These are phyloP conservation scores for Penicillium sp. DNA, from an alignment of 2,329 filamentous ascomycete genomes.

Conservation along the genomic window DNA sequence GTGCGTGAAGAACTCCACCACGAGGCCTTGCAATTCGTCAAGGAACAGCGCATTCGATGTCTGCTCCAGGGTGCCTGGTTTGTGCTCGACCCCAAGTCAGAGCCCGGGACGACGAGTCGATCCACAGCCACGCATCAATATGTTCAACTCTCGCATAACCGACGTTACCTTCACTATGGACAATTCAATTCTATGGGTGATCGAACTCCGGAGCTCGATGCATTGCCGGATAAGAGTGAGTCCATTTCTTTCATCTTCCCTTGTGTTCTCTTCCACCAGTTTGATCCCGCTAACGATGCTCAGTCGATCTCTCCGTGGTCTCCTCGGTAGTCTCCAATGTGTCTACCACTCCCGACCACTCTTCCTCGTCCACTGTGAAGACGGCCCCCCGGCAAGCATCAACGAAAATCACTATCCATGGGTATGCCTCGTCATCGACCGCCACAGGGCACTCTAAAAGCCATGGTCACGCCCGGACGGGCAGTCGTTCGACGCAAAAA, in stretches of 20 bases:
- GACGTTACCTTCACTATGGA: slow-evolving; percentile 81
- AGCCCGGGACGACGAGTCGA: slow-evolving; percentile 41
- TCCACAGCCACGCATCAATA: slow-evolving; percentile 64
- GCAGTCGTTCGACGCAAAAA: slow-evolving; percentile 39
- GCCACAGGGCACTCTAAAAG: slow-evolving; percentile 34
- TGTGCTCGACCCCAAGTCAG: slow-evolving; percentile 47
- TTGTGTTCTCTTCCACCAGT: not conserved
- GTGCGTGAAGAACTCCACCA: slow-evolving; percentile 87
- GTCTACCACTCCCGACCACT: slow-evolving; percentile 55
- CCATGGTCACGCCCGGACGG: slow-evolving; percentile 28
- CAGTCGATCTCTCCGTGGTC: slow-evolving; percentile 75
- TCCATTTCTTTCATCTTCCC: no score
- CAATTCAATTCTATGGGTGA: slow-evolving; percentile 65
- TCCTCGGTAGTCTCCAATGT: slow-evolving; percentile 94
- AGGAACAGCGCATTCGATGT: slow-evolving; percentile 90
- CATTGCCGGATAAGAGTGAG: slow-evolving; percentile 65
- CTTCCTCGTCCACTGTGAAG: slow-evolving; percentile 46
- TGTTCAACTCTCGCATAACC: slow-evolving; percentile 82
- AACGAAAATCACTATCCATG: slow-evolving; percentile 90
- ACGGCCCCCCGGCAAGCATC: slow-evolving; percentile 37
- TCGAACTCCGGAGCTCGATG: slow-evolving; percentile 65
- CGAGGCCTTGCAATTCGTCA: slow-evolving; percentile 91
- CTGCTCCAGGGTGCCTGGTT: slow-evolving; percentile 90
- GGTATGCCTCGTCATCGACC: slow-evolving; percentile 47
- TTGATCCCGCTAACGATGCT: slow-evolving; percentile 7